These are phyloP conservation scores for Lantana camara DNA, from an alignment of 257 asterid species.

Conservation along the genomic window DNA sequence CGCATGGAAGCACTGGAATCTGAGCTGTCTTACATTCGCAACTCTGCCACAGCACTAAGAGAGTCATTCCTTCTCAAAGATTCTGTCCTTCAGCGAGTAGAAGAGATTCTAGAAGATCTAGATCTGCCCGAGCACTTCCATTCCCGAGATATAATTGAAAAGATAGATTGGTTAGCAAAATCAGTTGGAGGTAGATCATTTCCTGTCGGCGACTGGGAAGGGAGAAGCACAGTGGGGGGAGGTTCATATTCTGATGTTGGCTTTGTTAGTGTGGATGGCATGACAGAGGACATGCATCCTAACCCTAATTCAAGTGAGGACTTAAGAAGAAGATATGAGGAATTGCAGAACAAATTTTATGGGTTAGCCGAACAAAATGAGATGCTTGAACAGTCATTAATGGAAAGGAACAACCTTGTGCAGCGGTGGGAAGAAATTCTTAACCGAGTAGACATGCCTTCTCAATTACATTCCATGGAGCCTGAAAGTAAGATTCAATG, in stretches of 20 bases:
- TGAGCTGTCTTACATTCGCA: conserved; percentile 96
- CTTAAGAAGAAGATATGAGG: conserved; percentile 72
- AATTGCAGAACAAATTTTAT: conserved; percentile 80
- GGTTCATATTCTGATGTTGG: conserved; percentile 70
- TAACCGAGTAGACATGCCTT: conserved; percentile 72
- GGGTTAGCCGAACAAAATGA: conserved; percentile 96
- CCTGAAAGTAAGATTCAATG: conserved; percentile 87
- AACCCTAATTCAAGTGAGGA: conserved; percentile 61
- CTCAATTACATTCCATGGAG: conserved; percentile 78
- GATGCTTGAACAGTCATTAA: conserved; percentile 96
- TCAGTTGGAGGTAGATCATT: conserved; percentile 58
- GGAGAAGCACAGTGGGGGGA: conserved; percentile 54
- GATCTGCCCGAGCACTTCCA: conserved; percentile 95
- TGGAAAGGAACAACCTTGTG: conserved; percentile 90
- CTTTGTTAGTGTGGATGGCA: conserved; percentile 58
- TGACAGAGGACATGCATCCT: conserved; percentile 61
- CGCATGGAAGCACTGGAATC: conserved; percentile 99
- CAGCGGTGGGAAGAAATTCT: conserved; percentile 87
- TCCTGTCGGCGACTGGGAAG: conserved; percentile 69
- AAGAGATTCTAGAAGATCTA: conserved; percentile 92
- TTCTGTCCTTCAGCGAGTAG: conserved; percentile 91
- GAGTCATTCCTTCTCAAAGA: conserved; percentile 99
- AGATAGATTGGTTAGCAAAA: conserved; percentile 89
- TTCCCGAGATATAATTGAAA: conserved; percentile 79
- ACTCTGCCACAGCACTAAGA: conserved; percentile 91